Evolutionary conservation across 345 rosid species (phyloP).

Genomic region (Syzygium jambos): DNA sequence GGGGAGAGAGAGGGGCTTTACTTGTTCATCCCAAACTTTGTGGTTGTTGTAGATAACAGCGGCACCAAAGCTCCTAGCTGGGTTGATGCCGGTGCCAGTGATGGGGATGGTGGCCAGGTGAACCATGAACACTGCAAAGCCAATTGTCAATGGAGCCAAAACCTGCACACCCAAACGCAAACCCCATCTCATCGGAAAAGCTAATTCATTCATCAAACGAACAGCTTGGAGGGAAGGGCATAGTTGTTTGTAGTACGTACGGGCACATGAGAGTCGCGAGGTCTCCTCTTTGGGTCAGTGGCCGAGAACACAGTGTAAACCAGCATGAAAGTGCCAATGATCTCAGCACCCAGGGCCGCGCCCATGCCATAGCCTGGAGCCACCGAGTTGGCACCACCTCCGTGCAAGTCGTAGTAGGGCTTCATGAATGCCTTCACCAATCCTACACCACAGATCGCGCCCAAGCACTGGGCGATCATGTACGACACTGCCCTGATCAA

Average conservation of each 20-base stretch:
- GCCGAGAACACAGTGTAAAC: neutral
- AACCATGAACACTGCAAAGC: neutral
- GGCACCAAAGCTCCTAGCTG: neutral
- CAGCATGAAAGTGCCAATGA: neutral
- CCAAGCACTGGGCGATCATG: neutral
- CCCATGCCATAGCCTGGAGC: neutral
- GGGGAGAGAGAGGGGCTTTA: neutral
- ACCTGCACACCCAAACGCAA: neutral
- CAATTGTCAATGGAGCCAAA: neutral
- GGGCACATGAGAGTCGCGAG: neutral
- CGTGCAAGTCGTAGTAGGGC: neutral
- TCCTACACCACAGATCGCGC: neutral
- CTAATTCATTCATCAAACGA: neutral
- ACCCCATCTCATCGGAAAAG: too few species aligned
- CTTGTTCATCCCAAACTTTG: neutral
- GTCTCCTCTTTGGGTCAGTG: neutral
- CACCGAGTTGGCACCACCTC: neutral
- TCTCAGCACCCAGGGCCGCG: neutral
- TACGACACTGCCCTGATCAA: neutral
- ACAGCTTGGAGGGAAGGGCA: neutral
- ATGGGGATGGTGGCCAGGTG: neutral
- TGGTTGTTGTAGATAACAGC: neutral
- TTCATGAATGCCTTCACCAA: neutral
- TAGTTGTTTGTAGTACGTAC: neutral
- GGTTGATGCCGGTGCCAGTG: neutral